Evolutionary conservation across 495 filamentous ascomycete genomes (phyloP).

Genomic region (Baudoinia panamericana): DNA sequence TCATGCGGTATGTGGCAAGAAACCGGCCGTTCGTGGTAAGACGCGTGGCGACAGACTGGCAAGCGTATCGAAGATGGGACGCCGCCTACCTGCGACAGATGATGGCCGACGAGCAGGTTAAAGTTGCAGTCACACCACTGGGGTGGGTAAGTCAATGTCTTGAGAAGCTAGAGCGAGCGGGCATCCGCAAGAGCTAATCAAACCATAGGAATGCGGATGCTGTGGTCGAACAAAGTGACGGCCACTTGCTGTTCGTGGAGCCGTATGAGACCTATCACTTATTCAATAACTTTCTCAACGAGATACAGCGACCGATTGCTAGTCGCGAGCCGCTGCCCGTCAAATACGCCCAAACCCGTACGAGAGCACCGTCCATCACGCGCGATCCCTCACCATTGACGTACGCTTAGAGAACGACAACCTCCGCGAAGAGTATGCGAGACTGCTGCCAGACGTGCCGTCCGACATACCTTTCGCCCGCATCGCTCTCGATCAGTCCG

Average conservation of each 20-base stretch:
- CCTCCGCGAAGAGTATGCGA: slow-evolving; percentile 50
- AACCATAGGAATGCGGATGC: slow-evolving; percentile 46
- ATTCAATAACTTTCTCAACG: slow-evolving; percentile 28
- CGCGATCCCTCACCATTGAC: too few relatives aligned
- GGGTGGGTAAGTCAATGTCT: slow-evolving; percentile 38
- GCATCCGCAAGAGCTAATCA: slow-evolving; percentile 1
- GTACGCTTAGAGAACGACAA: slow-evolving; percentile 54
- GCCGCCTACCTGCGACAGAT: slow-evolving; percentile 37
- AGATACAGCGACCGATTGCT: slow-evolving; percentile 15
- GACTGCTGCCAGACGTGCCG: slow-evolving; percentile 43
- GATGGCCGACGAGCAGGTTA: slow-evolving; percentile 42
- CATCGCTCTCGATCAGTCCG: slow-evolving; percentile 44
- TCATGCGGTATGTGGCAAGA: slow-evolving; percentile 52
- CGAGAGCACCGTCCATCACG: too few relatives aligned
- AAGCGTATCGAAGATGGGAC: slow-evolving; percentile 46
- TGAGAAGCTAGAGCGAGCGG: too few relatives aligned
- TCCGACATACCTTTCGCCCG: slow-evolving; percentile 50
- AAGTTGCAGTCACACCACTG: slow-evolving; percentile 56
- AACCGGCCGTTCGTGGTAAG: slow-evolving; percentile 61
- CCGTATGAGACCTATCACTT: slow-evolving; percentile 30
- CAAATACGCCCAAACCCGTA: slow-evolving; percentile 40
- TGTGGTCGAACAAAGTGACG: slow-evolving; percentile 32
- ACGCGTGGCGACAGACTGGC: slow-evolving; percentile 44
- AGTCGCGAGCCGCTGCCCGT: slow-evolving; percentile 13
- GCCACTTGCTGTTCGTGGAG: slow-evolving; percentile 37